Conservation (phyloP, 1,284 basidiomycete genomes). For the Ustilago loliicola region DNA sequence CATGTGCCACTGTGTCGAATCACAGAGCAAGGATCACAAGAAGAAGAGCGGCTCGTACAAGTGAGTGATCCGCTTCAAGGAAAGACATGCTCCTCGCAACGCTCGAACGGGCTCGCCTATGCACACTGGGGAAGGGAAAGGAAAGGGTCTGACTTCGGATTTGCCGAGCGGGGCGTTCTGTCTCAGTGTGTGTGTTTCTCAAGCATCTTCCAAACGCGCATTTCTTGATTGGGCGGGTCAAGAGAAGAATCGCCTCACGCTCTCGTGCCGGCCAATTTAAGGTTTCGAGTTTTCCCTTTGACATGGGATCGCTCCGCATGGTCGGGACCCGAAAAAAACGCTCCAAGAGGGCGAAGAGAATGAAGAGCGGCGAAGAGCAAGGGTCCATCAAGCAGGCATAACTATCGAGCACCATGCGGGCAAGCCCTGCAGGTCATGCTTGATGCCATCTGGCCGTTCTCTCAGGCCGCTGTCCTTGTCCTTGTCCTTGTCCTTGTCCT, state of each 20-base stretch:
- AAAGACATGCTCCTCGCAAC: too few relatives aligned
- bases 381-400: not conserved
- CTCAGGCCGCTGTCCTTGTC: not conserved
- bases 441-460: not conserved
- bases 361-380: not conserved
- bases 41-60: too few relatives aligned
- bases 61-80: too few relatives aligned
- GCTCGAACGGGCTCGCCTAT: not conserved
- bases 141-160: not conserved
- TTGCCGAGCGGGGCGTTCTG: not conserved
- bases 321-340: constrained; percentile 15
- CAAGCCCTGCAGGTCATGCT: not conserved
- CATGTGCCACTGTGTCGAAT: not conserved
- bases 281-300: constrained; percentile 33
- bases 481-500: not conserved
- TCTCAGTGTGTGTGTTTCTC: not conserved
- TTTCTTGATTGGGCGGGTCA: not conserved
- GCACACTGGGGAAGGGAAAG: not conserved
- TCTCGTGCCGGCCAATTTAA: constrained; percentile 13
- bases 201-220: not conserved
- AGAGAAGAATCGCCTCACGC: not conserved
- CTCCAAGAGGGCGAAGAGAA: not conserved
- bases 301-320: constrained; percentile 34
- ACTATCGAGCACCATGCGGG: not conserved
- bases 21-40: too few relatives aligned